Evolutionary conservation across 2,329 filamentous ascomycete genomes (phyloP).

Genomic region (Calonectria crousiana): DNA sequence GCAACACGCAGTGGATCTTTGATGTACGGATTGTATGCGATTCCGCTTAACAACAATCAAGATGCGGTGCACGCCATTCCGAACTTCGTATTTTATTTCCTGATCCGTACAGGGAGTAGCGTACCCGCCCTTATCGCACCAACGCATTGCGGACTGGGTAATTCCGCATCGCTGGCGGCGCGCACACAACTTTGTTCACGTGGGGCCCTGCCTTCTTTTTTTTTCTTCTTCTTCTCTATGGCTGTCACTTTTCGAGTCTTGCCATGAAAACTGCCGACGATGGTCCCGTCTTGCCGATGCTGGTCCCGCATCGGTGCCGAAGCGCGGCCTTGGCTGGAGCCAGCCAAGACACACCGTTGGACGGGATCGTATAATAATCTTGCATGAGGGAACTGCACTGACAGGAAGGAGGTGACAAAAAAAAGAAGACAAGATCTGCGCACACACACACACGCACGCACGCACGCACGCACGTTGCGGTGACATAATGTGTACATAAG

Average conservation of each 20-base stretch:
- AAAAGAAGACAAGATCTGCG: too few species aligned
- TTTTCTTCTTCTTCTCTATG: not conserved
- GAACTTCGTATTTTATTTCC: not conserved
- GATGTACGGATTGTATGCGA: not conserved
- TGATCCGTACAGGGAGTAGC: not conserved
- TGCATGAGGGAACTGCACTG: not conserved
- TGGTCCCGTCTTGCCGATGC: slow-evolving; percentile 2
- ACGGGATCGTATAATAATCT: not conserved
- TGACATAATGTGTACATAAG: not conserved
- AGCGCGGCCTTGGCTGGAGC: slow-evolving; percentile 35
- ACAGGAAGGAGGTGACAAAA: not conserved
- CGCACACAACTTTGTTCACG: not conserved
- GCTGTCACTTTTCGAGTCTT: not conserved
- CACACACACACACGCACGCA: too few species aligned
- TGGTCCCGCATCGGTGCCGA: slow-evolving; percentile 33
- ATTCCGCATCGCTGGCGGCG: not conserved
- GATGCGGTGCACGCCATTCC: not conserved
- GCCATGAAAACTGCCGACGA: not conserved
- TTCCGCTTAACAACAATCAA: not conserved
- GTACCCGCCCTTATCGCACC: slow-evolving; percentile 10
- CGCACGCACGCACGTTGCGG: too few species aligned
- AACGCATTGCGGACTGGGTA: not conserved
- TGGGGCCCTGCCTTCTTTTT: not conserved
- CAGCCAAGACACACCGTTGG: not conserved
- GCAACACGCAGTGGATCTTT: not conserved